Evolutionary conservation across 176 grass and related monocot species (phyloP), one percentile per base, ranked within the genome.

Genomic region (Carex littledalei): DNA sequence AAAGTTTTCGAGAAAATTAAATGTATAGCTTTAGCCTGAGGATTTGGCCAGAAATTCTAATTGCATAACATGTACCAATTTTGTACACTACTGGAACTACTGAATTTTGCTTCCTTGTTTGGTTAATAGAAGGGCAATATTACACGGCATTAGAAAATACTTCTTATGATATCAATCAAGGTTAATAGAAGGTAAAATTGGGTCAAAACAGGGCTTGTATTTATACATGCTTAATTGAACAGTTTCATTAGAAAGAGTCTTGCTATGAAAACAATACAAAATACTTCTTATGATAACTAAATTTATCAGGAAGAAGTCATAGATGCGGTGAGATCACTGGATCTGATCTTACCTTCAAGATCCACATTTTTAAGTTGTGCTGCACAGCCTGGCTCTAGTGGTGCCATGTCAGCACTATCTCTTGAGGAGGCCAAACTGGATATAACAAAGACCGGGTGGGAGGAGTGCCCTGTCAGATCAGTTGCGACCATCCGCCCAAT

Each of bases 381-480:
- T 13, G 69, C 41, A 22, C 69, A 73, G 41, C n/a, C 41, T 22
- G n/a, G 69, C 8, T 73, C 69, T 73, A 73, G 69, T 49, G 69
- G 35, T 13, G 17, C n/a, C 26, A 62, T 20, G 58, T 12, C 79
- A 62, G 58, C 55, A 43, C 34, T 63, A 14, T 62, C 55, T 64
- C 31, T 81, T 21, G 79, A 63, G 18, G 79, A 81, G 2, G 2
- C 60, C 34, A 81, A 81, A 63, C 56, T 39, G 16, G 79, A 64
- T 62, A 81, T 81, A 15, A 21, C 16, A 81, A 62, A 60, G 24
- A 64, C 35, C 10, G 58, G 56, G 34, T 81, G 79, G 79, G 10
- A 24, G 60, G 58, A 81, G 53, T 64, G 79, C 58, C 79, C 79
- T 15, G 39, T 81, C 13, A 58, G 79, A 64, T 81, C 79, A 43